Base-by-base conservation (phyloP, 495 filamentous ascomycete genomes). In the Chaetomium tenue region DNA sequence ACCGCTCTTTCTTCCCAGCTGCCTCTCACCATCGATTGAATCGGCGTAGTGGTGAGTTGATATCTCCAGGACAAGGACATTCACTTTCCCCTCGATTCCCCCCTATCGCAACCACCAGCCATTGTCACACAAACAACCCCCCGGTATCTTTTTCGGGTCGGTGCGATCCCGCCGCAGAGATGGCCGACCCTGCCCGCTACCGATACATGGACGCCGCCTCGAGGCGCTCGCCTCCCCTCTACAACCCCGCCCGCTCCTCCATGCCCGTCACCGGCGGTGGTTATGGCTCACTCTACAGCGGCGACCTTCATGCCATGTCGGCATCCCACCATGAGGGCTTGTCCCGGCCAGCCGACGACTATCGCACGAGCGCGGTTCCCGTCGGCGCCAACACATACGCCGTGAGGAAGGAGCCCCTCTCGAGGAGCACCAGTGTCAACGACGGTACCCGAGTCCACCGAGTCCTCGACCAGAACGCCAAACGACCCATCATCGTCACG, bases 401-500 rank as follows among this genome's bases (percentile, higher is more conserved):
- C 44, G 76, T 82, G 56, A 77, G 74, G 28, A 76, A 77, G 44
- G 82, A 84, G 11, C 74, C 80, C 18, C 44, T 77, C 16, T 60
- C 69, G n/a, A 71, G 76, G 50, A 73, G 71, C 42, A 79, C 76
- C 60, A 79, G 76, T 68, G 68, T 74, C 37, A 76, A 73, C 46
- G 77, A 65, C 23, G 72, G 72, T 59, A 67, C 71, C 12, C 77
- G 75, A 53, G 66, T 65, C 30, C 74, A 76, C 63, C 78, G 78
- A 11, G 74, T 76, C 5, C 55, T 75, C 56, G 82, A 77, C 61
- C 63, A 75, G 44, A 53, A 23, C 16, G 59, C 72, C 50, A 71
- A 72, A 59, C 74, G 80, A 20, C 82, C 80, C 47, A 74, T 81
- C 69, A 78, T 83, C 66, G 74, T 84, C 53, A 83, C 81, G 18